phyloP scores from a whole-genome alignment of 2,329 filamentous ascomycete genomes.

The Colletotrichum acutatum region DNA sequence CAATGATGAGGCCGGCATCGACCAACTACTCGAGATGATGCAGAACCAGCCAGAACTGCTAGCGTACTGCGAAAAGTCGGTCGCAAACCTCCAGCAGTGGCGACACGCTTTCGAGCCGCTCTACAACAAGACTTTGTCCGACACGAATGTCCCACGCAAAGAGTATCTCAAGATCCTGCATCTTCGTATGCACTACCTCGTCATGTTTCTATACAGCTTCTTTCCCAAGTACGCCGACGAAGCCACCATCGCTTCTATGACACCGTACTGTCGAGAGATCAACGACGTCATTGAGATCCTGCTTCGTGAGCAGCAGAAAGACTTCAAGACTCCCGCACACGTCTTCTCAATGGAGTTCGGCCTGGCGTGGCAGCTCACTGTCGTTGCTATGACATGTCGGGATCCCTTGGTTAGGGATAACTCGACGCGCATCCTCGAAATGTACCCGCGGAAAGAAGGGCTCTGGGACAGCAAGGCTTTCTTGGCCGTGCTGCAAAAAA shows the following conservation, averaged over 20 bases:
- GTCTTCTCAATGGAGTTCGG: constrained; percentile 58
- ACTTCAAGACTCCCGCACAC: constrained; percentile 38
- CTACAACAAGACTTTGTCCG: constrained; percentile 44
- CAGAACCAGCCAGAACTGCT: constrained; percentile 24
- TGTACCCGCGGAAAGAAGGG: constrained; percentile 55
- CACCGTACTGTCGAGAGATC: constrained; percentile 55
- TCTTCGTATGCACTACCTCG: constrained; percentile 54
- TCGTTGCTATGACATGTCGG: constrained; percentile 53
- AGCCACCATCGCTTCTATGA: constrained; percentile 49
- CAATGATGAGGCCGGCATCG: constrained; percentile 22
- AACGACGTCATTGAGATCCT: constrained; percentile 50
- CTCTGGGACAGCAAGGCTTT: constrained; percentile 55
- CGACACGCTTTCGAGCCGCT: constrained; percentile 51
- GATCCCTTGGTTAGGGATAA: constrained; percentile 51
- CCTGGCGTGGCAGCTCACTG: constrained; percentile 56
- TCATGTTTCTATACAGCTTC: constrained; percentile 51
- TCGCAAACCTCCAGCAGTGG: constrained; percentile 49
- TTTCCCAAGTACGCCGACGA: constrained; percentile 51
- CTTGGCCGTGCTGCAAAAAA: constrained; percentile 51
- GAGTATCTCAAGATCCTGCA: constrained; percentile 45
- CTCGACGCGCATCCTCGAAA: constrained; percentile 51
- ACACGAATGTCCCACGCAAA: constrained; percentile 39
- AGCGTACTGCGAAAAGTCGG: constrained; percentile 20
- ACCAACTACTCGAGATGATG: constrained; percentile 6
- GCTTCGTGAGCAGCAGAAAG: constrained; percentile 41